phyloP scores from a whole-genome alignment of 495 filamentous ascomycete genomes.

The Letharia lupina region DNA sequence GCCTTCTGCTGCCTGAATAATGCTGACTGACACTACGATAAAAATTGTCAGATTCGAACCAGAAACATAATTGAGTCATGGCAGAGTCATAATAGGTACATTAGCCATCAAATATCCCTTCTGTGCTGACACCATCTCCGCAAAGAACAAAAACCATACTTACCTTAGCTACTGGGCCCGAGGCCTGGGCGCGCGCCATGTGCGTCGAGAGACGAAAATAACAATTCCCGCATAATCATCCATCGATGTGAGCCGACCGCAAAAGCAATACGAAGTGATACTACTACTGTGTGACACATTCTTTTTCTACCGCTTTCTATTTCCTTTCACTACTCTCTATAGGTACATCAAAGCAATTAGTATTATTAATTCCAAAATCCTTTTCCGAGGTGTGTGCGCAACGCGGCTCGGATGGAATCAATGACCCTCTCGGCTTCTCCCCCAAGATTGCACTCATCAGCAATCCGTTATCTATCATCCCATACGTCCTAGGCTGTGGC shows the following conservation, averaged over 20 bases:
- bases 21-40: background rate
- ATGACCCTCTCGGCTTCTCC: background rate
- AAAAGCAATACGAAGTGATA: background rate
- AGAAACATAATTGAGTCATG: background rate
- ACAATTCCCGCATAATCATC: constrained; percentile 1
- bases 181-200: background rate
- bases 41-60: background rate
- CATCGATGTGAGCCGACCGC: background rate
- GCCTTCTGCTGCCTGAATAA: background rate
- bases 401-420: background rate
- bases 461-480: background rate
- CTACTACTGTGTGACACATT: background rate
- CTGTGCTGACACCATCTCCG: background rate
- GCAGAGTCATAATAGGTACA: background rate
- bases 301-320: background rate
- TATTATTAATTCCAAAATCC: background rate
- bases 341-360: no score
- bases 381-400: background rate
- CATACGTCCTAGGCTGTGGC: background rate
- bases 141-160: background rate
- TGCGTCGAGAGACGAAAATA: background rate
- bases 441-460: background rate
- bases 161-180: background rate
- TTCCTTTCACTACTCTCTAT: background rate
- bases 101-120: background rate